Evolutionary conservation across 345 rosid species (phyloP), one percentile per base, ranked within the genome.

Genomic region (Murraya koenigii): DNA sequence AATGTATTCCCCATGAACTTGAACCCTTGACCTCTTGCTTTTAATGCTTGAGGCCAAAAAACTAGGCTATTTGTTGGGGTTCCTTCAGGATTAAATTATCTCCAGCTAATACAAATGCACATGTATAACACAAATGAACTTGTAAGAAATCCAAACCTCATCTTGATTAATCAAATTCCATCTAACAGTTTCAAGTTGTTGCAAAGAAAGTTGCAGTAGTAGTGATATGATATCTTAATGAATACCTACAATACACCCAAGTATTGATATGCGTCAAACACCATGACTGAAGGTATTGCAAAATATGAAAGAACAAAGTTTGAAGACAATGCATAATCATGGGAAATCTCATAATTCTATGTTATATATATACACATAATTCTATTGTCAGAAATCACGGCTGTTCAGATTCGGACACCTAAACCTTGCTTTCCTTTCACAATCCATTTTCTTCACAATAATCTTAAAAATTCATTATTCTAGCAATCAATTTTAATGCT

Each of bases 161-260:
- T 96, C 88, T 86, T 92, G 97, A 85, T 92, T 88, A 66, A 86
- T 84, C 71, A 82, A 82, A 86, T 96, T 96, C 98, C 99, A 94
- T 61, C 90, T 83, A 75, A 91, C 92, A 68, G 78, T 89, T 78
- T 90, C 89, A 59, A 90, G 93, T 84, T 84, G 87, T 36, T 71
- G 82, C 71, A 84, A 67, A 63, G 90, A 85, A 65, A 87, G 70
- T 85, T 96, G 99, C 88, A 94, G 80, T 62, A 90, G 87, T 75
- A 90, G 87, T 81, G 17, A 62, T 36, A 73, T 28, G 8, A 19
- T 52, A 55, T 26, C 49, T 32, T 25, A 58, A 75, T 65, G 36
- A 23, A 71, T 75, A 75, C 73, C 39, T 8, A n/a, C 8, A 8
- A 62, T 38, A 23, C 19, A 39, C 8, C n/a, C 41, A n/a, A 30